Evolutionary conservation across 177 flowering plant species (phyloP), one percentile per base, ranked within the genome.

Genomic region (Vitis hybrid): DNA sequence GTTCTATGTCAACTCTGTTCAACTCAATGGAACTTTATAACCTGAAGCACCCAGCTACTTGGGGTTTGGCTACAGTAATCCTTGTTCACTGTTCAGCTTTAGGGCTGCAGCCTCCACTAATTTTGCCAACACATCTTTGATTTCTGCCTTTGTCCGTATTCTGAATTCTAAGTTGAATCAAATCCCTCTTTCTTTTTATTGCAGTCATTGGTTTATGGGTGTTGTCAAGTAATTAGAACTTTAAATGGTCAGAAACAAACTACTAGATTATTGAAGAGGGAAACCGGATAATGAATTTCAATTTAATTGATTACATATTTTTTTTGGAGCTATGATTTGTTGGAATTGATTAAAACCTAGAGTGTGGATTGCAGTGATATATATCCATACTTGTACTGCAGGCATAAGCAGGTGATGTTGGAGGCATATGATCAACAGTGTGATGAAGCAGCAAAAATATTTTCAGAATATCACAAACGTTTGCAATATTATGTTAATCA

Each of bases 361-460:
- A 22, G 62, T 70, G 51, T 39, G 51, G 19, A 29, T 67, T 62
- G 50, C 53, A 26, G 50, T 63, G 26, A 33, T 57, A 10, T 31
- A 60, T 31, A 60, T 51, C 18, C 65, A 57, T 62, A 39, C 4
- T 49, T 56, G 9, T 68, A 8, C 15, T 82, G 77, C 88, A 96
- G 99, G 87, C 99, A 94, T 78, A 96, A 89, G 75, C 98, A 90
- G 79, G 94, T 89, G 64, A 92, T 84, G 90, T 73, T 93, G 81
- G 98, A 94, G 79, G 88, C 92, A 63, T 92, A 93, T 81, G 89
- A 88, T 75, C 90, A 88, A 63, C 99, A 96, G 72, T 89, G 97
- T 81, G 98, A 90, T 69, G 99, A 93, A 75, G 93, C 97, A 53
- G 89, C 91, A 21, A 90, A 84, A 77, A 96, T 96, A 79, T 93